phyloP scores from a whole-genome alignment of 371 early-diverging fungal species.

The Mortierella polycephala region DNA sequence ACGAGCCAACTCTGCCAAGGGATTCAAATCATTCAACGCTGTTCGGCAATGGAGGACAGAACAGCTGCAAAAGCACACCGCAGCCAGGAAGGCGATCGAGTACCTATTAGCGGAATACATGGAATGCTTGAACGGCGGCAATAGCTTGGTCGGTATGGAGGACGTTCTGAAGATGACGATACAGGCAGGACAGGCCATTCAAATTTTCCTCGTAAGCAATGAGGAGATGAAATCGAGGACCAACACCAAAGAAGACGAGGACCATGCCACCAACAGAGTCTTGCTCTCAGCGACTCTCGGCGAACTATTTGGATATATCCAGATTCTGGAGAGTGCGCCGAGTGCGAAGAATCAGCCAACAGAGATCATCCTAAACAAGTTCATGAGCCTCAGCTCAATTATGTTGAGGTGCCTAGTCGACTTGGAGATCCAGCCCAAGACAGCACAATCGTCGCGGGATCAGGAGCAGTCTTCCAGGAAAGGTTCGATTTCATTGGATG shows the following conservation, averaged over 20 bases:
- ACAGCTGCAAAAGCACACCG: slow-evolving; percentile 22
- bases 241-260: slow-evolving; percentile 31
- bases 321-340: slow-evolving; percentile 11
- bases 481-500: slow-evolving; percentile 5
- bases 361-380: slow-evolving; percentile 14
- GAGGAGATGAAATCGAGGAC: slow-evolving; percentile 29
- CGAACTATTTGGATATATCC: slow-evolving; percentile 25
- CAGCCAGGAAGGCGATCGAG: slow-evolving; percentile 33
- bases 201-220: slow-evolving; percentile 24
- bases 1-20: slow-evolving; percentile 40
- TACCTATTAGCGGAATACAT: slow-evolving; percentile 25
- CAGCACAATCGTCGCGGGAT: neutral
- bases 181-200: slow-evolving; percentile 23
- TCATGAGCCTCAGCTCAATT: slow-evolving; percentile 23
- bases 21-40: slow-evolving; percentile 52
- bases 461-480: neutral
- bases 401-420: slow-evolving; percentile 30
- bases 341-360: neutral
- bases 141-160: neutral
- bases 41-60: slow-evolving; percentile 42
- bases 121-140: slow-evolving; percentile 23
- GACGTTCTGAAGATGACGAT: slow-evolving; percentile 19
- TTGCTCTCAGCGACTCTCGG: slow-evolving; percentile 15
- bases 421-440: slow-evolving; percentile 25
- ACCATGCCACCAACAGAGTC: slow-evolving; percentile 11